Evolutionary conservation across 2,329 filamentous ascomycete species (phyloP), one percentile per base, ranked within the genome.

Genomic region (Epicoccum nigrum): DNA sequence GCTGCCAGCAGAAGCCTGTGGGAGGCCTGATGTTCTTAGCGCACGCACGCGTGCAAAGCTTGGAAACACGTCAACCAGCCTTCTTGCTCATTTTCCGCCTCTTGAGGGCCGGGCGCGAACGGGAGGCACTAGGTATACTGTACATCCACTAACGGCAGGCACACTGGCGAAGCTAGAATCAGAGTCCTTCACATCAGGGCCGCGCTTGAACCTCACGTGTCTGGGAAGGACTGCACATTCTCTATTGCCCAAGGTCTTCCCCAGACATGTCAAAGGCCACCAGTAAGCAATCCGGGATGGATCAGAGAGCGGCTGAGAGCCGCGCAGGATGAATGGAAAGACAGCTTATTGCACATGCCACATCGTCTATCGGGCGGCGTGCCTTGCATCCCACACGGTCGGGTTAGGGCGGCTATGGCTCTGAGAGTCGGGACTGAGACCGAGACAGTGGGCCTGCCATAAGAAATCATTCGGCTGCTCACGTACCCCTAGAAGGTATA

Each of bases 11-110:
- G 58, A 46, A 58, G 63, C 45, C 54, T 59, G 48, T 45, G 59
- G 65, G 62, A 53, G 55, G 67, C 66, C 67, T 70, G 51, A 67
- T 45, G 21, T 37, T 37, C 2, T 43, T 56, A 61, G 58, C 56
- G 43, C 44, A 45, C 45, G 9, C 55, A 42, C 54, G 51, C 50
- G 50, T 51, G 63, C 53, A 62, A 25, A 25, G 23, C 23, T 25
- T 25, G 23, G 23, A 25, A 25, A 64, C 63, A 62, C 59, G 63
- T 66, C 64, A 59, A 68, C 55, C 61, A 65, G 65, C 62, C 62
- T 59, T 65, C 17, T 57, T 44, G 49, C 39, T 46, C 40, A 25
- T 13, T 34, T 38, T 59, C 57, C 58, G 56, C 54, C 62, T 43
- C 59, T 45, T 43, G 38, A 44, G 41, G 41, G 43, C 43, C 21